These are phyloP conservation scores for Magnusiomyces sp. DNA, from an alignment of 1,139 yeast genomes.

Conservation along the genomic window DNA sequence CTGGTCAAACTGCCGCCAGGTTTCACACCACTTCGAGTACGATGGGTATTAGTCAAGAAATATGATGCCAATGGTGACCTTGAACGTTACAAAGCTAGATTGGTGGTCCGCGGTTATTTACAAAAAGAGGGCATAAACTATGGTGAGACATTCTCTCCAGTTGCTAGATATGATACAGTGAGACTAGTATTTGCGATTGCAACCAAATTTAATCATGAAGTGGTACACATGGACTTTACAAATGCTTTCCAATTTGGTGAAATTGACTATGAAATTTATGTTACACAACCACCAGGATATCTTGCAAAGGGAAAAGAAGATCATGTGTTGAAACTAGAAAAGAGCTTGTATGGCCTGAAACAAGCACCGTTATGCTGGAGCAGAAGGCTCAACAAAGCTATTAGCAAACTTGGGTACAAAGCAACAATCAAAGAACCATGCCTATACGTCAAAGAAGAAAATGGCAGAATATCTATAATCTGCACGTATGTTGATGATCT, in stretches of 20 bases:
- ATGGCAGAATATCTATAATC: background rate
- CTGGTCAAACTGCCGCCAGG: background rate
- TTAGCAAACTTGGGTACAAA: conserved; percentile 9
- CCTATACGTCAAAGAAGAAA: background rate
- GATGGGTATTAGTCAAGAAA: conserved; percentile 12
- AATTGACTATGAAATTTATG: conserved; percentile 19
- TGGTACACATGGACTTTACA: conserved; percentile 23
- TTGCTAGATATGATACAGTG: conserved; percentile 19
- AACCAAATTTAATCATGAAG: conserved; percentile 4
- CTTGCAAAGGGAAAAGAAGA: conserved; percentile 5
- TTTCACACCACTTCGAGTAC: background rate
- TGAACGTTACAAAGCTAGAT: conserved; percentile 12
- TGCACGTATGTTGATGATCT: background rate
- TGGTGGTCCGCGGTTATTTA: conserved; percentile 14
- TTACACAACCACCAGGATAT: conserved; percentile 19
- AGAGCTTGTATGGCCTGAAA: conserved; percentile 21
- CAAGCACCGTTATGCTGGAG: conserved; percentile 24
- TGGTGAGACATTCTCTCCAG: conserved; percentile 24
- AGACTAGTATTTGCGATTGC: conserved; percentile 18
- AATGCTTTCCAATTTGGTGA: conserved; percentile 23
- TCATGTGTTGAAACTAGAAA: conserved; percentile 17
- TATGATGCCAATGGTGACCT: conserved; percentile 7
- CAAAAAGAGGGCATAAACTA: conserved; percentile 22
- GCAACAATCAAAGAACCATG: background rate
- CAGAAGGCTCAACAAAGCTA: conserved; percentile 1